phyloP scores from a whole-genome alignment of 2,329 filamentous ascomycete species.

The Aspergillus sp. region DNA sequence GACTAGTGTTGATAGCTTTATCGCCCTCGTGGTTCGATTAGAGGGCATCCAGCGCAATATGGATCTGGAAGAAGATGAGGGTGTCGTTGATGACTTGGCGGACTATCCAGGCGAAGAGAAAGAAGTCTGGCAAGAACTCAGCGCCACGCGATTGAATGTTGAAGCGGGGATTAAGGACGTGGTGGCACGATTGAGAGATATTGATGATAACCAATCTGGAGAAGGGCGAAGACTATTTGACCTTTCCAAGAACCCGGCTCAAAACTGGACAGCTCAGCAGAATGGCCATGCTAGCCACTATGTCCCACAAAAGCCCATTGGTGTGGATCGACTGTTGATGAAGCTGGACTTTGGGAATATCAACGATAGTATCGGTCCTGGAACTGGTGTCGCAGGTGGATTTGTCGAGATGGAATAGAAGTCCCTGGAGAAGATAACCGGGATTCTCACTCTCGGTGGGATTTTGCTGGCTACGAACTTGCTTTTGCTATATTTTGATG shows the following conservation, averaged over 20 bases:
- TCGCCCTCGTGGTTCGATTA: slow-evolving; percentile 70
- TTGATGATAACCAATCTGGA: slow-evolving; percentile 53
- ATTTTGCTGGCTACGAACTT: no score
- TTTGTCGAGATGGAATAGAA: slow-evolving; percentile 5
- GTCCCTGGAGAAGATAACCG: neutral
- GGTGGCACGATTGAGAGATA: slow-evolving; percentile 51
- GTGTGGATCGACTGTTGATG: slow-evolving; percentile 82
- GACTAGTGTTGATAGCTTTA: slow-evolving; percentile 69
- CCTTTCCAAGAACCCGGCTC: slow-evolving; percentile 20
- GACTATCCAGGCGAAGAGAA: slow-evolving; percentile 69
- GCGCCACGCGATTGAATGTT: slow-evolving; percentile 59
- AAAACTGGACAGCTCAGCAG: slow-evolving; percentile 21
- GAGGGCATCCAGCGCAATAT: slow-evolving; percentile 71
- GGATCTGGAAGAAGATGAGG: slow-evolving; percentile 77
- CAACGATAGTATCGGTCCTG: slow-evolving; percentile 11
- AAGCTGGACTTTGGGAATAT: slow-evolving; percentile 65
- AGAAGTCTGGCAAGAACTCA: slow-evolving; percentile 62
- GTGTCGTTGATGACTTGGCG: slow-evolving; percentile 70
- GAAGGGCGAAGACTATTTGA: slow-evolving; percentile 33
- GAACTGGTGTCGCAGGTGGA: neutral
- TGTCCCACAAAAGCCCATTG: slow-evolving; percentile 67
- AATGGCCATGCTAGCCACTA: slow-evolving; percentile 43
- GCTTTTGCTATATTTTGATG: neutral
- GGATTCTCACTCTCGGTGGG: no score
- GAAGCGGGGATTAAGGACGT: slow-evolving; percentile 63